Evolutionary conservation across 768 basidiomycete species (phyloP).

Genomic region (Pleurotus giganteus): DNA sequence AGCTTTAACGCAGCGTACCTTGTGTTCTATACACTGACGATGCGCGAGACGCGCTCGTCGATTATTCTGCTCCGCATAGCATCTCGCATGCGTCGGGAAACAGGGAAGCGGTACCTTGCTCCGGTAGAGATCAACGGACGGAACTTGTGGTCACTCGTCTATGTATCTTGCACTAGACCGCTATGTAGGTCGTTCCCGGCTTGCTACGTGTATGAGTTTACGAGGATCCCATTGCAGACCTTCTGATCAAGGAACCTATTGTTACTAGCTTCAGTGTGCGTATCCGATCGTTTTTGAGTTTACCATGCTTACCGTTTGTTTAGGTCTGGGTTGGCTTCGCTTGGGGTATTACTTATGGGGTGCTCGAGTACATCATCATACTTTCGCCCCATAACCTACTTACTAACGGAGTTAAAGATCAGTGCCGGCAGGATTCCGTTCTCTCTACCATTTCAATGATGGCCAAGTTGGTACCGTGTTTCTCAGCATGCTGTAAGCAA

Average conservation of each 20-base stretch:
- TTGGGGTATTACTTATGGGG: conserved; percentile 73
- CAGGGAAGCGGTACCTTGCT: conserved; percentile 65
- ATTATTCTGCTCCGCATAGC: conserved; percentile 72
- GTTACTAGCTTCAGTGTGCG: conserved; percentile 72
- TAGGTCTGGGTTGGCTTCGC: conserved; percentile 70
- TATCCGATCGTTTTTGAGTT: conserved; percentile 27
- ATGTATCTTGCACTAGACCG: conserved; percentile 67
- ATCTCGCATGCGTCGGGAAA: conserved; percentile 57
- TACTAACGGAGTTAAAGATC: conserved; percentile 38
- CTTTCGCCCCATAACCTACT: background rate
- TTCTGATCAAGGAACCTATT: conserved; percentile 70
- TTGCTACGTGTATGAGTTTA: background rate
- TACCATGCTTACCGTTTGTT: conserved; percentile 11
- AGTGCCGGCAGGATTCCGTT: conserved; percentile 51
- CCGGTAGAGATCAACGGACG: conserved; percentile 62
- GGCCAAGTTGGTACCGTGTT: conserved; percentile 63
- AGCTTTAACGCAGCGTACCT: conserved; percentile 38
- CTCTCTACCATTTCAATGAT: conserved; percentile 56
- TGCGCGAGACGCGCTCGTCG: conserved; percentile 72
- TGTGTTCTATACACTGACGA: conserved; percentile 46
- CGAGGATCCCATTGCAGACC: conserved; percentile 33
- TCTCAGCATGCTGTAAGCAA: conserved; percentile 49
- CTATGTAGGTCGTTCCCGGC: conserved; percentile 51
- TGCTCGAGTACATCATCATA: conserved; percentile 48
- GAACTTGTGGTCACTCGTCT: conserved; percentile 57